A percentile compares a stretch with the other conserved stretches of the same genome.
phyloP scores from a whole-genome alignment of 2,329 filamentous ascomycete species.

The Colletotrichum sp. region DNA sequence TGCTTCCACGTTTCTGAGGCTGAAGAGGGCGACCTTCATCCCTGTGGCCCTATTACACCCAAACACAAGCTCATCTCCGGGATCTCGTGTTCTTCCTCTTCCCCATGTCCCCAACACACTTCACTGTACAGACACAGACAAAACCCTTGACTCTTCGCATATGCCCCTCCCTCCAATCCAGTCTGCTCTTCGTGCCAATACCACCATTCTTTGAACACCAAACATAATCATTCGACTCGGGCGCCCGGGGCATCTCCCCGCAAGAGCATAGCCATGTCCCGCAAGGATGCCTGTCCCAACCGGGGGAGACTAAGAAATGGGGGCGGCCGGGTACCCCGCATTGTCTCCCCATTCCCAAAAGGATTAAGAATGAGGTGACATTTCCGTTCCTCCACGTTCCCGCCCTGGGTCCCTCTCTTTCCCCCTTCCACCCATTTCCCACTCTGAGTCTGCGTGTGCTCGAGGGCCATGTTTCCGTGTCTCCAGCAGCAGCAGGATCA shows the following conservation, averaged over 20 bases:
- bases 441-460: neutral
- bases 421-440: neutral
- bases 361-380: constrained; percentile 21
- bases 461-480: constrained; percentile 17
- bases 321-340: constrained; percentile 13
- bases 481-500: constrained; percentile 10
- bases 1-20: neutral
- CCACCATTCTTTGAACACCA: neutral
- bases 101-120: neutral
- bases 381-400: constrained; percentile 12
- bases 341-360: constrained; percentile 13
- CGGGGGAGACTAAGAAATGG: neutral
- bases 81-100: neutral
- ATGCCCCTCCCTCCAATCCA: neutral
- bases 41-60: neutral
- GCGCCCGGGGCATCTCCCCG: neutral
- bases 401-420: constrained; percentile 1
- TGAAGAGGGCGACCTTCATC: neutral
- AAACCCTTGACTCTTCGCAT: neutral
- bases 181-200: neutral
- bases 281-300: neutral
- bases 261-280: neutral
- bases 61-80: neutral
- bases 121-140: neutral
- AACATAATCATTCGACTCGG: neutral